Percentiles rank a stretch among this genome's conserved stretches.
Conservation (phyloP, 2,329 filamentous ascomycete species). For the Escovopsis sp. region DNA sequence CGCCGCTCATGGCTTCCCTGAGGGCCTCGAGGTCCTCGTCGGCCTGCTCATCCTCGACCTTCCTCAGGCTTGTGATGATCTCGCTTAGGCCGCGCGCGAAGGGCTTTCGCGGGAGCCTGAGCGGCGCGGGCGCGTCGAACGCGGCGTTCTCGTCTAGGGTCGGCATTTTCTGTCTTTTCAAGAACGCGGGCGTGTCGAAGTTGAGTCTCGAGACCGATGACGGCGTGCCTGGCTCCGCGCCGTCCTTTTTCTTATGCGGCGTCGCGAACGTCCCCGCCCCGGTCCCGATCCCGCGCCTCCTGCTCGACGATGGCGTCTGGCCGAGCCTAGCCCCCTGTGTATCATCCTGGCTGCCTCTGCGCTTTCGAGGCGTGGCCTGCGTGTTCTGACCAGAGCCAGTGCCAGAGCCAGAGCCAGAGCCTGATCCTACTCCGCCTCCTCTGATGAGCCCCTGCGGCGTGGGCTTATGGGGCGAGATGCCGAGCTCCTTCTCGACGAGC, state of each 20-base stretch:
- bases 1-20: constrained; percentile 50
- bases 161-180: constrained; percentile 35
- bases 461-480: constrained; percentile 27
- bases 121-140: constrained; percentile 32
- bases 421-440: too few relatives aligned
- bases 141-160: constrained; percentile 41
- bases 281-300: constrained; percentile 36
- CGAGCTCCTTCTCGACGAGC: constrained; percentile 35
- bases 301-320: constrained; percentile 42
- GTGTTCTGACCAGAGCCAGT: constrained; percentile 6
- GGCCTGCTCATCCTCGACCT: constrained; percentile 52
- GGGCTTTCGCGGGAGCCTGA: constrained; percentile 41
- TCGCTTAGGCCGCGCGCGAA: constrained; percentile 58
- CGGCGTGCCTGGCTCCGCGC: constrained; percentile 24
- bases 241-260: constrained; percentile 38
- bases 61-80: constrained; percentile 56
- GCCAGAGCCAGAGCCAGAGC: too few relatives aligned
- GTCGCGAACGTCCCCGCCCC: constrained; percentile 36
- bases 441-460: too few relatives aligned
- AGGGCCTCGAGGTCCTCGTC: constrained; percentile 64
- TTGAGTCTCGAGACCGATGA: constrained; percentile 39
- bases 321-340: constrained; percentile 20
- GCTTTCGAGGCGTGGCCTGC: constrained; percentile 35
- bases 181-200: constrained; percentile 58
- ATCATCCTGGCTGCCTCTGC: constrained; percentile 15